Conservation (phyloP, 1,284 basidiomycete species). For the Hymenochaete sp. region DNA sequence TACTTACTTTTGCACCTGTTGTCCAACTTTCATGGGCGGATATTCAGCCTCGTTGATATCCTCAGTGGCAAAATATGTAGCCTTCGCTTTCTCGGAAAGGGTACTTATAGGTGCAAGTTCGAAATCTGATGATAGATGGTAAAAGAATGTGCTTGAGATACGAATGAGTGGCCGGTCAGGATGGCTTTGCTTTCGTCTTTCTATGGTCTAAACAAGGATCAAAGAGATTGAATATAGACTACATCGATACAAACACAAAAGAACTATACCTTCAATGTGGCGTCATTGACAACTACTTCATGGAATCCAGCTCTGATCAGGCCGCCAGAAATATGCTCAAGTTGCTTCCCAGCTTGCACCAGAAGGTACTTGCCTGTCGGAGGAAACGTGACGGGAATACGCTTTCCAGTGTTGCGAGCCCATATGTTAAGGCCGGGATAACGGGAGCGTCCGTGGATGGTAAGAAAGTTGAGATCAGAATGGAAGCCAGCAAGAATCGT, state of each 20-base stretch:
- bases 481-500: constrained; percentile 90
- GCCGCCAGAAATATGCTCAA: constrained; percentile 83
- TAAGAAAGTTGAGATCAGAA: constrained; percentile 75
- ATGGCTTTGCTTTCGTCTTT: constrained; percentile 44
- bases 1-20: constrained; percentile 74
- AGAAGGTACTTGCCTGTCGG: constrained; percentile 61
- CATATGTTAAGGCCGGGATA: constrained; percentile 83
- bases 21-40: constrained; percentile 74
- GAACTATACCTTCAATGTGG: constrained; percentile 54
- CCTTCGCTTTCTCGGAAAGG: constrained; percentile 39
- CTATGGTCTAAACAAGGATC: constrained; percentile 51
- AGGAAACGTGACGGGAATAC: constrained; percentile 77
- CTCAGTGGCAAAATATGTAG: constrained; percentile 31
- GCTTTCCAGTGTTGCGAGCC: constrained; percentile 85
- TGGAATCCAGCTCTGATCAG: constrained; percentile 88
- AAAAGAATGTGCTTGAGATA: constrained; percentile 92
- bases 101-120: constrained; percentile 56
- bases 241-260: background rate
- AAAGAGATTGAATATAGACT: background rate
- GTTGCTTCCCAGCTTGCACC: constrained; percentile 87
- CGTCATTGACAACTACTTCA: constrained; percentile 81
- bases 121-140: constrained; percentile 83
- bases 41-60: constrained; percentile 45
- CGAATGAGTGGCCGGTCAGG: constrained; percentile 79
- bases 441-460: constrained; percentile 84